Evolutionary conservation across 1,284 basidiomycete species (phyloP).

Genomic region (Tilletia walkeri): DNA sequence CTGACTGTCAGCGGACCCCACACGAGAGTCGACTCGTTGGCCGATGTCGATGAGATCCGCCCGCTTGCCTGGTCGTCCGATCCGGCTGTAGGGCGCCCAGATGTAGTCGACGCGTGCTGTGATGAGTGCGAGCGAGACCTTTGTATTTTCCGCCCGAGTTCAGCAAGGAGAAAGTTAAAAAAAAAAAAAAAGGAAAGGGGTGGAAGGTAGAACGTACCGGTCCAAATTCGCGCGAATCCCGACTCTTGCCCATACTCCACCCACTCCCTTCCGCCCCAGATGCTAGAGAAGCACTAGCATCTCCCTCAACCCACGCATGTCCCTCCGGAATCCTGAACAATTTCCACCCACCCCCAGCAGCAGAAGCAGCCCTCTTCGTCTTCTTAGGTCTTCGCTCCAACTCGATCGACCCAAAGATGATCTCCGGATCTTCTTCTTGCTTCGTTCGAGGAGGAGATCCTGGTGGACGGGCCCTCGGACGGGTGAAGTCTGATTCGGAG

Average conservation of each 20-base stretch:
- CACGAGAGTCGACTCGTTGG: not conserved
- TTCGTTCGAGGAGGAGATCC: no score
- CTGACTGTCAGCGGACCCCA: no score
- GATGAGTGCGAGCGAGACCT: not conserved
- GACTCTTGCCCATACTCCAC: conserved; percentile 8
- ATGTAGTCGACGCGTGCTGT: conserved; percentile 4
- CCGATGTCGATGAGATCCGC: not conserved
- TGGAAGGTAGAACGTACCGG: not conserved
- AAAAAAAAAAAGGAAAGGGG: not conserved
- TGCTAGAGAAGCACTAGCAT: not conserved
- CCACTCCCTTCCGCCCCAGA: not conserved
- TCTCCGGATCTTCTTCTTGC: no score
- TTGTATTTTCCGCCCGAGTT: no score
- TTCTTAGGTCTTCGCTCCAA: not conserved
- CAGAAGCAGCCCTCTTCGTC: not conserved
- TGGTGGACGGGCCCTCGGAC: no score
- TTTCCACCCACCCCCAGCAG: not conserved
- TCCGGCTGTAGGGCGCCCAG: not conserved
- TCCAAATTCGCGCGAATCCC: conserved; percentile 10
- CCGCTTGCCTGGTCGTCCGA: not conserved
- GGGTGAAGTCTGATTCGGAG: conserved; percentile 9
- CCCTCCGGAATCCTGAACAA: not conserved
- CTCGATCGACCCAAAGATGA: no score
- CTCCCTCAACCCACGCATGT: conserved; percentile 12
- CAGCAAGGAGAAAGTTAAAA: no score